Evolutionary conservation across 1,284 basidiomycete species (phyloP), one percentile per base, ranked within the genome.

Genomic region (Irpex lacteus): DNA sequence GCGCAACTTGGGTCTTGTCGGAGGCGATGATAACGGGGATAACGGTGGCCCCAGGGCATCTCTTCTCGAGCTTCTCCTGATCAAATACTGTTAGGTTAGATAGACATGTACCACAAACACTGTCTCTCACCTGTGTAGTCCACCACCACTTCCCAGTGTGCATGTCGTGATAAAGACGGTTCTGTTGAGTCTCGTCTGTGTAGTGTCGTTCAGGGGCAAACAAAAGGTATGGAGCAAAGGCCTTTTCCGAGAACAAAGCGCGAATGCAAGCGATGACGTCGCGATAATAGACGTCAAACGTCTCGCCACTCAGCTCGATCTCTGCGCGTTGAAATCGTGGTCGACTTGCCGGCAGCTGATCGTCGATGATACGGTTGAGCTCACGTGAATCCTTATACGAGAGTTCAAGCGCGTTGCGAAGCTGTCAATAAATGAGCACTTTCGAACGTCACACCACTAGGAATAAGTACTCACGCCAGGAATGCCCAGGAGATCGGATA

Each of bases 71-170:
- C 3, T 55, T 66, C 62, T 75, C 68, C 74, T 78, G 54, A 47
- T 11, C n/a, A n/a, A 47, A 47, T 11, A 47, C 26, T 26, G 26
- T 26, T 26, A 26, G 26, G 26, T 26, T 26, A 26, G 26, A 26
- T 26, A 26, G 2, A 26, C 26, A 26, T 26, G 26, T 4, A 4
- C 4, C 4, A 26, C 26, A 26, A 26, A 26, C 2, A 2, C 26
- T 26, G 26, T 26, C 4, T 4, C 26, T 26, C 4, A 26, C 77
- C 71, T 79, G 77, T 0, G 69, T 76, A 6, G 60, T 40, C 74
- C 75, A 78, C 76, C 76, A 77, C 77, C 77, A 79, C 54, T 73
- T 70, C 0, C 74, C 75, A 0, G 77, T 78, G 47, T 78, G 65
- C 67, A 79, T 74, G 15, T 77, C 76, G 67, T 75, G 71, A 58